These are phyloP conservation scores for Malus asiatica DNA, from an alignment of 306 rosid genomes.

Conservation along the genomic window DNA sequence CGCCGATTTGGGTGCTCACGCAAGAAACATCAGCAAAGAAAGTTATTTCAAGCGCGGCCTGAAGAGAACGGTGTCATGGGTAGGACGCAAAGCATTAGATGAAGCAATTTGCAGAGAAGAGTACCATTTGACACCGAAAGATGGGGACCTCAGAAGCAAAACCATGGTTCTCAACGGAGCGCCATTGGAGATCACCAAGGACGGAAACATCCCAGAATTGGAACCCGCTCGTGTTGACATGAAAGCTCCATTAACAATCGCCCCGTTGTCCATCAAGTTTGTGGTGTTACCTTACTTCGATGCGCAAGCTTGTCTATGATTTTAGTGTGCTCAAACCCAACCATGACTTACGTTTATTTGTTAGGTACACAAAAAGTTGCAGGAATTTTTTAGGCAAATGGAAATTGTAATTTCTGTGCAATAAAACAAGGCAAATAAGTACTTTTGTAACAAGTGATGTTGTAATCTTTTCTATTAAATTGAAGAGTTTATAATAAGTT, in stretches of 20 bases:
- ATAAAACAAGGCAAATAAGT: neutral
- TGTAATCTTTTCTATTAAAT: neutral
- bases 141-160: constrained; percentile 46
- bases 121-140: constrained; percentile 65
- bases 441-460: neutral
- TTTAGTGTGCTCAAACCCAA: neutral
- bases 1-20: neutral
- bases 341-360: neutral
- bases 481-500: neutral
- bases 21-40: constrained; percentile 15
- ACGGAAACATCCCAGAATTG: constrained; percentile 61
- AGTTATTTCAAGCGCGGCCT: constrained; percentile 31
- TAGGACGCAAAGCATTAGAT: constrained; percentile 62
- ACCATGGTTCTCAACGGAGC: constrained; percentile 64
- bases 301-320: constrained; percentile 45
- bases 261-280: constrained; percentile 38
- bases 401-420: constrained; percentile 12
- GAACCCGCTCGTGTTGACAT: constrained; percentile 33
- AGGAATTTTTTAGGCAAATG: neutral
- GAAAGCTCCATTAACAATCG: constrained; percentile 37
- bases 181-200: constrained; percentile 49
- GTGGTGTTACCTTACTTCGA: constrained; percentile 45
- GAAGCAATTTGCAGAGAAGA: constrained; percentile 59
- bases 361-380: neutral
- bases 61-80: constrained; percentile 73